Evolutionary conservation across 352 stramenopile species (phyloP).

Genomic region (Phytophthora sp.): DNA sequence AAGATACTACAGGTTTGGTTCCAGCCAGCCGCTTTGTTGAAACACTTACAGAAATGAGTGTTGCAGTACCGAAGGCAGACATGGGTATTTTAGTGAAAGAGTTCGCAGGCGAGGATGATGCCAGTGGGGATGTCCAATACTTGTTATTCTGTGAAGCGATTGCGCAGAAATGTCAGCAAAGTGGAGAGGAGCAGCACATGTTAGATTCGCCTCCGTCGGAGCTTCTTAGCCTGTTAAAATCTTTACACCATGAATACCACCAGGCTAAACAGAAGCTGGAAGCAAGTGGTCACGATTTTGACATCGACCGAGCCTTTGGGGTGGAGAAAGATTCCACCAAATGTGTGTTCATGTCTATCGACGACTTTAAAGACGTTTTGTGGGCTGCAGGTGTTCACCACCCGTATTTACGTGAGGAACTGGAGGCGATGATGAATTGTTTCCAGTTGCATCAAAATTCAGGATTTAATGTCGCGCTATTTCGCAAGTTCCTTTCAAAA

Average conservation of each 20-base stretch:
- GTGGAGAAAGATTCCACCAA: constrained; percentile 44
- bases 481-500: constrained; percentile 58
- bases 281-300: constrained; percentile 39
- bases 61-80: constrained; percentile 43
- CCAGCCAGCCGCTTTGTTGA: constrained; percentile 53
- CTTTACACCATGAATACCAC: constrained; percentile 50
- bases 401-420: constrained; percentile 73
- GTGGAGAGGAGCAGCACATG: constrained; percentile 23
- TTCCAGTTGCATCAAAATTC: constrained; percentile 49
- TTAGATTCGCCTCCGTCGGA: constrained; percentile 44
- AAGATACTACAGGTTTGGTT: constrained; percentile 63
- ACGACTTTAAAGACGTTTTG: constrained; percentile 78
- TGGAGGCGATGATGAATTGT: constrained; percentile 62
- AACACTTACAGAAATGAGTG: constrained; percentile 69
- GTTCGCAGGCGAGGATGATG: constrained; percentile 43
- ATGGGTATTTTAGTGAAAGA: constrained; percentile 48
- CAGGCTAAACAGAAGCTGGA: constrained; percentile 25
- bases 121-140: constrained; percentile 48
- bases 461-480: constrained; percentile 59
- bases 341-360: constrained; percentile 47
- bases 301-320: constrained; percentile 54
- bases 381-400: constrained; percentile 67
- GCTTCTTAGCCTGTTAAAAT: constrained; percentile 56
- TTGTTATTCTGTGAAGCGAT: constrained; percentile 66
- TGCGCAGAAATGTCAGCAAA: constrained; percentile 47